Base-by-base conservation (phyloP, 164 flowering plant species). In the Euptelea pleiosperma region DNA sequence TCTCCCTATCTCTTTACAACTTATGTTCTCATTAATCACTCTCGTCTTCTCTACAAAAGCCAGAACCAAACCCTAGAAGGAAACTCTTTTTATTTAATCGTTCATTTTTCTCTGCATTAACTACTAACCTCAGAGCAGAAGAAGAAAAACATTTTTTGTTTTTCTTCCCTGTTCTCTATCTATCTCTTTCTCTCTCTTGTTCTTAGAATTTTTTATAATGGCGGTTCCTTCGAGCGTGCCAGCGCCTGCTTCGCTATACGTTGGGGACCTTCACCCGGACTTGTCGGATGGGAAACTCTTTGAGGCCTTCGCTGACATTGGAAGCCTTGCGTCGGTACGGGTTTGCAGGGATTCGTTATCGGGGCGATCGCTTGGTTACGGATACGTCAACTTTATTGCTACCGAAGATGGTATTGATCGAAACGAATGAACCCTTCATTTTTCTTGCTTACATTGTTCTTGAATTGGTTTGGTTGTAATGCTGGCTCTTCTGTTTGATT, bases 261-360 rank as follows among this genome's bases (percentile, higher is more conserved):
- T 86, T 29, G 96, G 96, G 0, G 96, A 89, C 72, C 74, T 89
- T 42, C 83, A 78, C 34, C 82, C 75, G 1, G 82, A 79, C 42
- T 69, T 84, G 22, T 65, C 75, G 2, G 91, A 89, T n/a, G 76
- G 64, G 4, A 47, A 66, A 45, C 78, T 89, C 9, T 53, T 54
- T 33, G 82, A 84, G 0, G 76, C 71, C 7, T 89, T 86, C 72
- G 47, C 70, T 16, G 77, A 65, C 52, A 70, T 74, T 58, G 73
- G 72, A 18, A 42, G 44, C 60, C 61, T 86, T 14, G 59, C 75
- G 24, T 89, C 96, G 16, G 89, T 86, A 0, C 83, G 89, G 15
- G 71, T 89, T 48, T 86, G 91, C 49, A 64, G 81, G 6, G 91
- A 89, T 50, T 70, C 80, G 16, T n/a, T 70, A 42, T 60, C 83